These are phyloP conservation scores for Stachybotrys echinatus DNA, from an alignment of 2,329 filamentous ascomycete species.

Conservation along the genomic window DNA sequence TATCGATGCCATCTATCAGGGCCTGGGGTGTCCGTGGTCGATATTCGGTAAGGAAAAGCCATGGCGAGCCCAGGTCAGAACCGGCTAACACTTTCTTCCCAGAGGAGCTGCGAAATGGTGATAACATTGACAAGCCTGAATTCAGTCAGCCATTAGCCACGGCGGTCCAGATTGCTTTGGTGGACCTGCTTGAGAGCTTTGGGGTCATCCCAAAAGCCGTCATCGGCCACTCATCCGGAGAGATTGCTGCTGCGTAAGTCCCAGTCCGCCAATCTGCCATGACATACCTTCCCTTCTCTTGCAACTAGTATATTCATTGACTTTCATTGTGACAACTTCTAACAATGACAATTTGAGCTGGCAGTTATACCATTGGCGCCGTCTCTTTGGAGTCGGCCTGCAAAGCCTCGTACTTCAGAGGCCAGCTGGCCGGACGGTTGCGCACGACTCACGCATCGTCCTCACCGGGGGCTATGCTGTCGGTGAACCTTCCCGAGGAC, in stretches of 20 bases:
- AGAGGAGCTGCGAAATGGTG: neutral
- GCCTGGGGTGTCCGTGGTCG: neutral
- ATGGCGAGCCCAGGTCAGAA: neutral
- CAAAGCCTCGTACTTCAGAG: conserved; percentile 42
- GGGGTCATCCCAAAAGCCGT: conserved; percentile 29
- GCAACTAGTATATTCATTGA: too few relatives aligned
- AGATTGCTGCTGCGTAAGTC: conserved; percentile 40
- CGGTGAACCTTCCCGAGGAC: conserved; percentile 8
- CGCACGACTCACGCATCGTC: conserved; percentile 18
- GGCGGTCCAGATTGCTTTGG: conserved; percentile 39
- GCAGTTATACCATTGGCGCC: conserved; percentile 1
- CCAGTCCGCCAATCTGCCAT: conserved; percentile 32
- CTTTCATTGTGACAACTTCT: neutral
- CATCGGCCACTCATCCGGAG: conserved; percentile 38
- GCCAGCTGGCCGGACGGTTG: conserved; percentile 25
- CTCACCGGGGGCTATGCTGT: conserved; percentile 17
- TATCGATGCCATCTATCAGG: neutral
- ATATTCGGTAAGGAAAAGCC: conserved; percentile 12
- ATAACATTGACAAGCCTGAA: conserved; percentile 26
- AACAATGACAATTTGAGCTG: neutral
- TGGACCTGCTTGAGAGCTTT: conserved; percentile 34
- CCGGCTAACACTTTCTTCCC: neutral
- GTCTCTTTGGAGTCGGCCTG: conserved; percentile 16
- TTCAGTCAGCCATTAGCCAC: conserved; percentile 35
- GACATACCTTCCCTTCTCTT: too few relatives aligned